phyloP scores from a whole-genome alignment of 257 asterid genomes.

The Fraxinus anomala region DNA sequence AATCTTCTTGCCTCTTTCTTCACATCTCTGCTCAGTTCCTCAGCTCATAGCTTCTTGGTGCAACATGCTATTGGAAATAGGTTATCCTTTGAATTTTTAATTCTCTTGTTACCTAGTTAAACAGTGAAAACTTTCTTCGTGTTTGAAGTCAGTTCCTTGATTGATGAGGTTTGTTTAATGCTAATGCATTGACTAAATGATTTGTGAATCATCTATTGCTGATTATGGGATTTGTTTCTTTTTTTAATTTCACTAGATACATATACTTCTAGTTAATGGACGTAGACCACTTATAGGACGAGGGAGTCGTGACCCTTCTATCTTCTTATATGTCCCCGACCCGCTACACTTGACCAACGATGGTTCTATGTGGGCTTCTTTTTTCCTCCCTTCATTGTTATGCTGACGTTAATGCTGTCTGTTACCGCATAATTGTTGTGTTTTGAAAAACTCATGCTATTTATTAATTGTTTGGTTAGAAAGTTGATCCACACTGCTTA shows the following conservation, averaged over 20 bases:
- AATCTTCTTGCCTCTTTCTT: constrained; percentile 63
- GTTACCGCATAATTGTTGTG: background rate
- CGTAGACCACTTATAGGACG: background rate
- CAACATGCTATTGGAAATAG: constrained; percentile 58
- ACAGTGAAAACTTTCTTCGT: background rate
- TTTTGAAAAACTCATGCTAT: background rate
- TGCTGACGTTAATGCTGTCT: too few relatives aligned
- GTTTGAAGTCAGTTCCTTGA: background rate
- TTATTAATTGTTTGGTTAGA: background rate
- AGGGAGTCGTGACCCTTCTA: background rate
- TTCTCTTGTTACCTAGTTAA: constrained; percentile 15
- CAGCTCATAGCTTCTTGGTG: constrained; percentile 59
- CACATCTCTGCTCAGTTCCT: constrained; percentile 64
- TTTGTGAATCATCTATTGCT: background rate
- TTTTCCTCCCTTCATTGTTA: too few relatives aligned
- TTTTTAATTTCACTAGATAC: background rate
- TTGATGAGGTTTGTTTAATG: constrained; percentile 8
- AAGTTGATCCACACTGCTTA: background rate
- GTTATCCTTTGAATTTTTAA: constrained; percentile 30
- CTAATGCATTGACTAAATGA: background rate
- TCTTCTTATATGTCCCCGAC: too few relatives aligned
- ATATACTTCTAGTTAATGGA: background rate
- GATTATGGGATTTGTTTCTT: background rate
- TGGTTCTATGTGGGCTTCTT: too few relatives aligned
- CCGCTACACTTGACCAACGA: too few relatives aligned